Percentiles rank a stretch among this genome's conserved stretches.
Evolutionary conservation across 2,329 filamentous ascomycete genomes (phyloP).

Genomic region (Teratosphaeria nubilosa): DNA sequence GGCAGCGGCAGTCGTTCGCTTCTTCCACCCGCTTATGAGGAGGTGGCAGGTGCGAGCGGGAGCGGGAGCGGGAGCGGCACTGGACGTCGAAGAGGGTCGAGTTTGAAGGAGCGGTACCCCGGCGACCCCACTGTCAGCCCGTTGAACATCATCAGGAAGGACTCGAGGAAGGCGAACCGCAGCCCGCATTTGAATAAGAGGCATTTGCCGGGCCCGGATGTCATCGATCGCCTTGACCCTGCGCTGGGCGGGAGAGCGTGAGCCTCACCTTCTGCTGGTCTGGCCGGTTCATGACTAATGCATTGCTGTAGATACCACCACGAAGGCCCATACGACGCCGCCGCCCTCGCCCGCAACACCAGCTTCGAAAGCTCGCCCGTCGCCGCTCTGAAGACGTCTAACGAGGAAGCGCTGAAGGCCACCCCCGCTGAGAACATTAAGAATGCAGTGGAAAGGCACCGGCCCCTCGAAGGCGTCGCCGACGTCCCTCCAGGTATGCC

Average conservation of each 20-base stretch:
- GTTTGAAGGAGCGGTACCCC: conserved; percentile 46
- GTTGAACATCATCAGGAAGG: conserved; percentile 54
- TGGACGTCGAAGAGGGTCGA: background rate
- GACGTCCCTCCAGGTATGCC: conserved; percentile 60
- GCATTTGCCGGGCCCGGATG: conserved; percentile 59
- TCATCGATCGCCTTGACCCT: conserved; percentile 69
- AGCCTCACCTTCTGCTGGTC: background rate
- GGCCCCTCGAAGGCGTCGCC: conserved; percentile 73
- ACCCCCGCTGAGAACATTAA: conserved; percentile 69
- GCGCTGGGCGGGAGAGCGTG: conserved; percentile 51
- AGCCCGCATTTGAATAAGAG: conserved; percentile 56
- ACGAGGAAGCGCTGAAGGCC: conserved; percentile 66
- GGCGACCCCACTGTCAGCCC: conserved; percentile 57
- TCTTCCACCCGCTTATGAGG: conserved; percentile 18
- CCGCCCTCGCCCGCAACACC: conserved; percentile 62
- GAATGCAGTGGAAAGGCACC: conserved; percentile 62
- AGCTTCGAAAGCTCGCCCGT: conserved; percentile 54
- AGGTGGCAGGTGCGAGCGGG: conserved; percentile 6
- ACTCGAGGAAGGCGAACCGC: conserved; percentile 56
- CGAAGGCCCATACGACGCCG: conserved; percentile 81
- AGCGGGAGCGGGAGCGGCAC: conserved; percentile 1
- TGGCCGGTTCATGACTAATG: background rate
- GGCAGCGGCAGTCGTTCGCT: conserved; percentile 6
- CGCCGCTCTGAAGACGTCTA: conserved; percentile 63
- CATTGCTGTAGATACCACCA: conserved; percentile 55